A percentile compares a stretch with the other conserved stretches of the same genome.
Conservation (phyloP, 768 basidiomycete genomes). For the Mycena olivaceomarginata region DNA sequence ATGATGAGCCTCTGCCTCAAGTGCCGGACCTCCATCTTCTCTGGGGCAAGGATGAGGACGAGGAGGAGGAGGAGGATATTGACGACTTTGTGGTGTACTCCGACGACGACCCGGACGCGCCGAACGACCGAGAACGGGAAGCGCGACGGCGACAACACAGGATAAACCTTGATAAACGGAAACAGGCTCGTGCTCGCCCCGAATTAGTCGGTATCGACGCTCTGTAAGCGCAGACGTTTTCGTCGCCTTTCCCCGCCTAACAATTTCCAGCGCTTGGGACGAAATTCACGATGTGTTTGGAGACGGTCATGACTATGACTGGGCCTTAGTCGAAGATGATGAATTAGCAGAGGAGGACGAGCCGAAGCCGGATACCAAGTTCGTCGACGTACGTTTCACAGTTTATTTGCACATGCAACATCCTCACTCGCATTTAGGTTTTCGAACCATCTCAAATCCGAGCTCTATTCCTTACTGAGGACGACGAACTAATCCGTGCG, state of each 20-base stretch:
- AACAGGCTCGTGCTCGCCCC: slow-evolving; percentile 77
- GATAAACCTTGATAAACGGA: slow-evolving; percentile 81
- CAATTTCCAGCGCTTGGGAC: slow-evolving; percentile 86
- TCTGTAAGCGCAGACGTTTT: slow-evolving; percentile 61
- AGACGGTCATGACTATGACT: slow-evolving; percentile 96
- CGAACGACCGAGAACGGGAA: slow-evolving; percentile 87
- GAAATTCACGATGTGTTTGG: slow-evolving; percentile 98
- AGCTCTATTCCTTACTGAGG: slow-evolving; percentile 91
- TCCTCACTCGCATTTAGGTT: slow-evolving; percentile 72
- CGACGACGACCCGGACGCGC: slow-evolving; percentile 79
- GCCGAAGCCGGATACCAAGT: slow-evolving; percentile 85
- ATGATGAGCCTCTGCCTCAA: slow-evolving; percentile 70
- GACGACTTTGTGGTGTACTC: slow-evolving; percentile 89
- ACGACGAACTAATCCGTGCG: slow-evolving; percentile 93
- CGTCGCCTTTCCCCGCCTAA: slow-evolving; percentile 37
- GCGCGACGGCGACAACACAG: slow-evolving; percentile 82
- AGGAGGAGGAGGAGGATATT: slow-evolving; percentile 85
- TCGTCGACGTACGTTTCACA: slow-evolving; percentile 80
- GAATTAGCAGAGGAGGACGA: slow-evolving; percentile 69
- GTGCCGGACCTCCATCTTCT: slow-evolving; percentile 82
- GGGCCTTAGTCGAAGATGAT: slow-evolving; percentile 93
- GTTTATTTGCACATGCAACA: slow-evolving; percentile 27
- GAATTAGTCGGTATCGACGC: slow-evolving; percentile 89
- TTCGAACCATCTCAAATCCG: slow-evolving; percentile 98
- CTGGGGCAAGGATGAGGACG: slow-evolving; percentile 93